Evolutionary conservation across 306 rosid species (phyloP).

Genomic region (Cyclanthera cordifolia): DNA sequence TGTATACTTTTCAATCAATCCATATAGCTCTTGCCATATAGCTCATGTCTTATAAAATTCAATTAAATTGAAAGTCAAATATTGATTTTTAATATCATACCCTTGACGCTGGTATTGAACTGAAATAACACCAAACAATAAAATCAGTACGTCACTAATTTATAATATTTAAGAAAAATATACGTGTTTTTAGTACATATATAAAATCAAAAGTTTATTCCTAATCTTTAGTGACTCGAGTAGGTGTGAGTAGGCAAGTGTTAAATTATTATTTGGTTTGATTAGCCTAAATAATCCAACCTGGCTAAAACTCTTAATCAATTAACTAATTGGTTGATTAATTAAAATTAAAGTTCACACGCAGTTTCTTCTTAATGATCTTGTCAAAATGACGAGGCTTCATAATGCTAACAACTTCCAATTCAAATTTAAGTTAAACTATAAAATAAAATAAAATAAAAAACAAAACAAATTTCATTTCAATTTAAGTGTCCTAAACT

Average conservation of each 20-base stretch:
- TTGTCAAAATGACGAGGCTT: background rate
- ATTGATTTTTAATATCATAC: too few relatives aligned
- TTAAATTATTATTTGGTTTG: background rate
- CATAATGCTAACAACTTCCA: background rate
- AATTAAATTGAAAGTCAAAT: too few relatives aligned
- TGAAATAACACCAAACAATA: too few relatives aligned
- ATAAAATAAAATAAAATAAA: too few relatives aligned
- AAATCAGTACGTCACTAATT: too few relatives aligned
- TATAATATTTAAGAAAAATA: background rate
- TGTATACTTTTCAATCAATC: too few relatives aligned
- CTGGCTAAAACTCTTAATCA: background rate
- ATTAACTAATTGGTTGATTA: background rate
- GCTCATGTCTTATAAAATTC: too few relatives aligned
- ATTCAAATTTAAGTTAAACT: too few relatives aligned
- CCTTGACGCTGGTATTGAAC: too few relatives aligned
- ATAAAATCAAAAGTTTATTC: background rate
- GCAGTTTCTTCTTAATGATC: background rate
- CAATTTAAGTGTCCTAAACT: too few relatives aligned
- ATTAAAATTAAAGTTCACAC: background rate
- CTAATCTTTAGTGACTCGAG: background rate
- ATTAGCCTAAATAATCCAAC: constrained; percentile 9
- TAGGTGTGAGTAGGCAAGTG: background rate
- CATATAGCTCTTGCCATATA: too few relatives aligned
- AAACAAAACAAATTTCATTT: too few relatives aligned
- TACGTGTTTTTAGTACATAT: background rate